phyloP scores from a whole-genome alignment of 495 filamentous ascomycete genomes.

The Amphirosellinia nigrospora region DNA sequence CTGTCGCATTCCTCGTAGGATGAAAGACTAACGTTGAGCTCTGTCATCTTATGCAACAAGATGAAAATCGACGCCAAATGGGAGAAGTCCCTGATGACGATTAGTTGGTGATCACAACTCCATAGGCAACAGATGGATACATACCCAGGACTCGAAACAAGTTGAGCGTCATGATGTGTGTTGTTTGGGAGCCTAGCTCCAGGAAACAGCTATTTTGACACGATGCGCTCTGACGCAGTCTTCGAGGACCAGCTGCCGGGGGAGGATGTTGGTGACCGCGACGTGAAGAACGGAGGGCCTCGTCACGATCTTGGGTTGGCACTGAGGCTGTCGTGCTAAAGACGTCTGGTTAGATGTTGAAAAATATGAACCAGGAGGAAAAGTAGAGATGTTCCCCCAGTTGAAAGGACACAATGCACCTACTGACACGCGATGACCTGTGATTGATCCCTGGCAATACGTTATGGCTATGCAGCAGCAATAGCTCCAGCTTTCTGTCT shows the following conservation, averaged over 20 bases:
- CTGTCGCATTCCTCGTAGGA: not conserved
- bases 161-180: conserved; percentile 69
- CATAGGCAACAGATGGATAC: conserved; percentile 29
- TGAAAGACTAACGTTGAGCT: conserved; percentile 71
- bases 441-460: conserved; percentile 39
- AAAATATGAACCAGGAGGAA: not conserved
- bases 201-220: conserved; percentile 20
- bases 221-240: conserved; percentile 26
- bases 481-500: conserved; percentile 19
- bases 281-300: not conserved
- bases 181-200: conserved; percentile 37
- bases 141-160: conserved; percentile 85
- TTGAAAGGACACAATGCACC: conserved; percentile 47
- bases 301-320: not conserved
- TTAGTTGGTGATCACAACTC: conserved; percentile 16
- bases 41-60: conserved; percentile 92
- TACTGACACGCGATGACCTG: conserved; percentile 39
- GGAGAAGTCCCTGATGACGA: conserved; percentile 79
- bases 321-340: not conserved
- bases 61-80: conserved; percentile 95
- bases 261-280: not conserved
- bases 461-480: not conserved
- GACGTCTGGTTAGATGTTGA: not conserved
- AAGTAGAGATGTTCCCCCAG: conserved; percentile 9
- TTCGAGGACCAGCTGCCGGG: not conserved